Percentiles rank a stretch among this genome's conserved stretches.
These are phyloP conservation scores for Colletotrichum gigasporum DNA, from an alignment of 2,329 filamentous ascomycete species.

Conservation along the genomic window DNA sequence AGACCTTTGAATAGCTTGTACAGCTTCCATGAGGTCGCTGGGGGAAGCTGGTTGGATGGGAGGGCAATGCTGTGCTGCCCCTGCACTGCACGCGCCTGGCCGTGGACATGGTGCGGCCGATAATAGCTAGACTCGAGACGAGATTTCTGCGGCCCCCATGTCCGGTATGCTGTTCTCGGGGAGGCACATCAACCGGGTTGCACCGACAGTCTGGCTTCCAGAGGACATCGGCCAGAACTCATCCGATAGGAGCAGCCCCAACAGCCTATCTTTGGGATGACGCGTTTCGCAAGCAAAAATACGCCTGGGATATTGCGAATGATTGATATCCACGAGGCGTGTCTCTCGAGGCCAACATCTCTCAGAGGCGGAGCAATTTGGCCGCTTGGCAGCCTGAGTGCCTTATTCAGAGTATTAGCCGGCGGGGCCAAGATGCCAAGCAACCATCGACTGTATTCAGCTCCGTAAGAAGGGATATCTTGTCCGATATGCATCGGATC, in stretches of 20 bases:
- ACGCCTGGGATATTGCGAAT: not conserved
- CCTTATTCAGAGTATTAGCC: too few relatives aligned
- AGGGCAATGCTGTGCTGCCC: not conserved
- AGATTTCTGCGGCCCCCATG: not conserved
- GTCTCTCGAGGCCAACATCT: not conserved
- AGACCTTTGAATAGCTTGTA: not conserved
- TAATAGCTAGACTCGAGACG: conserved; percentile 11
- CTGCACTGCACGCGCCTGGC: not conserved
- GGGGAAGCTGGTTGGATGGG: not conserved
- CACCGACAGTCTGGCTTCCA: conserved; percentile 7
- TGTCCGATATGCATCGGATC: too few relatives aligned
- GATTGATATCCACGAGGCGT: conserved; percentile 7
- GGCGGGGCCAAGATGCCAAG: too few relatives aligned
- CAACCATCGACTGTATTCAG: not conserved
- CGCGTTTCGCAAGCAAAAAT: not conserved
- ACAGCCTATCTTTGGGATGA: not conserved
- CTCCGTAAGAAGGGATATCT: not conserved
- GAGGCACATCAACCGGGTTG: conserved; percentile 16
- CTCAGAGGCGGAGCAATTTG: too few relatives aligned
- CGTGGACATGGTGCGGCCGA: conserved; percentile 3
- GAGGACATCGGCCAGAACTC: not conserved
- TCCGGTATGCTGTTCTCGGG: conserved; percentile 9
- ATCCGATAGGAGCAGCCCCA: not conserved
- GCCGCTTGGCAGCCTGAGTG: not conserved
- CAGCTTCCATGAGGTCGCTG: not conserved